Conservation (phyloP, 2,329 filamentous ascomycete genomes). For the Colletotrichum sp. region DNA sequence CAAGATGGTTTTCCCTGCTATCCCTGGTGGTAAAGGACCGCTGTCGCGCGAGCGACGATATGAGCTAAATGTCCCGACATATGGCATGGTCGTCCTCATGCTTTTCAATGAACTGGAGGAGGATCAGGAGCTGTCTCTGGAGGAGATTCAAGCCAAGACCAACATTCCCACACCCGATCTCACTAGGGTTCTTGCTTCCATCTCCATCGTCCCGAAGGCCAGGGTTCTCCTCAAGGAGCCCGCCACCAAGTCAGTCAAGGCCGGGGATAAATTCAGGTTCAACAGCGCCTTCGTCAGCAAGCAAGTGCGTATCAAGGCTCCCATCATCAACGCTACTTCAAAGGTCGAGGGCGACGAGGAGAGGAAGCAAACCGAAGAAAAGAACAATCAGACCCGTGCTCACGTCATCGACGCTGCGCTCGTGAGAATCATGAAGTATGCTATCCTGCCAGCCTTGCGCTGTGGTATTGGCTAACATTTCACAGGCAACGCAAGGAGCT, state of each 20-base stretch:
- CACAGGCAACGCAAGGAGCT: constrained; percentile 75
- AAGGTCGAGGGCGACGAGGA: constrained; percentile 81
- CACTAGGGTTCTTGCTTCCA: constrained; percentile 77
- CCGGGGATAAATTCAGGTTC: constrained; percentile 80
- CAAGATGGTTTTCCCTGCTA: constrained; percentile 75
- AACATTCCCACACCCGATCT: constrained; percentile 79
- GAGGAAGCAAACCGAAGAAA: constrained; percentile 74
- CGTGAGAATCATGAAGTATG: constrained; percentile 86
- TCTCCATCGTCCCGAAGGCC: constrained; percentile 84
- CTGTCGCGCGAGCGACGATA: constrained; percentile 74
- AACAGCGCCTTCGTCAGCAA: constrained; percentile 84
- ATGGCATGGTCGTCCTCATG: constrained; percentile 87
- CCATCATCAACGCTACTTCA: constrained; percentile 79
- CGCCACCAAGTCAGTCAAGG: constrained; percentile 76
- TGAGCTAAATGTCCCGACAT: constrained; percentile 91
- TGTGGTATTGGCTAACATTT: constrained; percentile 29
- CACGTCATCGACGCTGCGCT: constrained; percentile 79
- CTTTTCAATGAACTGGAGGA: constrained; percentile 82
- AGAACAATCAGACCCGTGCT: constrained; percentile 74
- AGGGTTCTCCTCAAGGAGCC: constrained; percentile 83
- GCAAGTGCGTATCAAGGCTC: constrained; percentile 86
- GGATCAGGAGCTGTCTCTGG: constrained; percentile 58
- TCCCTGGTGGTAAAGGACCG: constrained; percentile 69
- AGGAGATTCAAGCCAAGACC: constrained; percentile 84
- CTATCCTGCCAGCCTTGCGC: constrained; percentile 23